phyloP scores from a whole-genome alignment of 768 basidiomycete genomes.

The Pulveroboletus sp. region DNA sequence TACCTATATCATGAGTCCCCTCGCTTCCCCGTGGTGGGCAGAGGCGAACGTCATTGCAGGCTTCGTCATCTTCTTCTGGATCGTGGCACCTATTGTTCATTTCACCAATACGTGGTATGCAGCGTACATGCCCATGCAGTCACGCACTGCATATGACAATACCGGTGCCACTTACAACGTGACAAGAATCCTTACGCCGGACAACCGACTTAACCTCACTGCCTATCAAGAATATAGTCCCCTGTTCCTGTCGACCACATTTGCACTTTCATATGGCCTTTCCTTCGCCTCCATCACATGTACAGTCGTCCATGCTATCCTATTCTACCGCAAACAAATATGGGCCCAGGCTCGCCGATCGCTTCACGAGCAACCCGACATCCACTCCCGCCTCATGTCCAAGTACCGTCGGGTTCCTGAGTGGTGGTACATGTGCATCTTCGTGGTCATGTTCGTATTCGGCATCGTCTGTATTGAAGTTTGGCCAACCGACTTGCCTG shows the following conservation, averaged over 20 bases:
- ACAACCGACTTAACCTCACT: conserved; percentile 29
- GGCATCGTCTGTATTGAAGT: conserved; percentile 56
- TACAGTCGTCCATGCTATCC: conserved; percentile 37
- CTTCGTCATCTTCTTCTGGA: conserved; percentile 35
- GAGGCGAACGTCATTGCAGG: conserved; percentile 38
- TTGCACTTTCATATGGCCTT: conserved; percentile 48
- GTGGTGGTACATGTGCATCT: conserved; percentile 49
- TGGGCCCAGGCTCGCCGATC: conserved; percentile 46
- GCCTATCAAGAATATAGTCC: conserved; percentile 37
- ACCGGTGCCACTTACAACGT: conserved; percentile 40
- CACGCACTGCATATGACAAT: conserved; percentile 40
- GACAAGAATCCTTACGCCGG: conserved; percentile 32
- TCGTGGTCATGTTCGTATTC: conserved; percentile 53
- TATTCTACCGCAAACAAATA: conserved; percentile 58
- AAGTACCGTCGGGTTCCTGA: conserved; percentile 55
- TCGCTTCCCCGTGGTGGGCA: conserved; percentile 34
- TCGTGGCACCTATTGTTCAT: conserved; percentile 24
- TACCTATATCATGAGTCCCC: conserved; percentile 46
- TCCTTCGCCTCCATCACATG: conserved; percentile 42
- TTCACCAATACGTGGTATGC: conserved; percentile 37
- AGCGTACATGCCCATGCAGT: conserved; percentile 37
- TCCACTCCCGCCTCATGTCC: conserved; percentile 58
- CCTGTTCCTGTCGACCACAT: conserved; percentile 44
- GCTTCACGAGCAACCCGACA: conserved; percentile 52
- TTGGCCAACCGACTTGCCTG: conserved; percentile 51